Evolutionary conservation across 2,329 filamentous ascomycete genomes (phyloP).

Genomic region (Ambrosiella xylebori): DNA sequence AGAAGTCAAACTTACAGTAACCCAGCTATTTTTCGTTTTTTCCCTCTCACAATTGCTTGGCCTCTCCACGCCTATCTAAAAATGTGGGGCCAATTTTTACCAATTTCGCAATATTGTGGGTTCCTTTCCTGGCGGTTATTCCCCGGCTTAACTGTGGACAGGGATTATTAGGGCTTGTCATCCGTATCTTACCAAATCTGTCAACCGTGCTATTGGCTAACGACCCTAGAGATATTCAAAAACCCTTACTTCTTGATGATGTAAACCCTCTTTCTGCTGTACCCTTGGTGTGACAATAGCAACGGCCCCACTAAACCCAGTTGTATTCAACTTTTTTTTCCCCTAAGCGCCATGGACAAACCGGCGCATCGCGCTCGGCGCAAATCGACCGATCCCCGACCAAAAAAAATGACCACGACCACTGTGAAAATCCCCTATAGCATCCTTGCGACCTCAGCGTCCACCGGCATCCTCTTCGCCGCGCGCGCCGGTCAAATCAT

Average conservation of each 20-base stretch:
- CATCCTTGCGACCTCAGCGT: slow-evolving; percentile 33
- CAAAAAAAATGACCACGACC: slow-evolving; percentile 2
- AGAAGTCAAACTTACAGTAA: background rate
- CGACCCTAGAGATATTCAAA: too few relatives aligned
- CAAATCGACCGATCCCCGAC: background rate
- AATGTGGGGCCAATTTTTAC: background rate
- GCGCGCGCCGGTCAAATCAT: slow-evolving; percentile 58
- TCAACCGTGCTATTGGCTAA: background rate
- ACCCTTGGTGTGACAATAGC: background rate
- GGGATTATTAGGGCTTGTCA: slow-evolving; percentile 21
- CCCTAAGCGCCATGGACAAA: background rate
- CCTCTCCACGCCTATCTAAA: background rate
- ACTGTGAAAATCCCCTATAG: slow-evolving; percentile 46
- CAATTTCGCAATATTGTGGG: slow-evolving; percentile 8
- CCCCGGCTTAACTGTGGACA: slow-evolving; percentile 7
- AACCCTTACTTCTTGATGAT: too few relatives aligned
- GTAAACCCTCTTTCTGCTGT: background rate
- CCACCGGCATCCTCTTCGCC: slow-evolving; percentile 47
- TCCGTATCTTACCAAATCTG: background rate
- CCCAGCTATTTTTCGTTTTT: background rate
- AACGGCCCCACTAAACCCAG: background rate
- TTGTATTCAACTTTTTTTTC: background rate
- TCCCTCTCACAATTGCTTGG: slow-evolving; percentile 6
- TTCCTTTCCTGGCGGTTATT: background rate
- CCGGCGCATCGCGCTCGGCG: background rate